phyloP scores from a whole-genome alignment of 495 filamentous ascomycete genomes.

The Aspergillus panamensis region DNA sequence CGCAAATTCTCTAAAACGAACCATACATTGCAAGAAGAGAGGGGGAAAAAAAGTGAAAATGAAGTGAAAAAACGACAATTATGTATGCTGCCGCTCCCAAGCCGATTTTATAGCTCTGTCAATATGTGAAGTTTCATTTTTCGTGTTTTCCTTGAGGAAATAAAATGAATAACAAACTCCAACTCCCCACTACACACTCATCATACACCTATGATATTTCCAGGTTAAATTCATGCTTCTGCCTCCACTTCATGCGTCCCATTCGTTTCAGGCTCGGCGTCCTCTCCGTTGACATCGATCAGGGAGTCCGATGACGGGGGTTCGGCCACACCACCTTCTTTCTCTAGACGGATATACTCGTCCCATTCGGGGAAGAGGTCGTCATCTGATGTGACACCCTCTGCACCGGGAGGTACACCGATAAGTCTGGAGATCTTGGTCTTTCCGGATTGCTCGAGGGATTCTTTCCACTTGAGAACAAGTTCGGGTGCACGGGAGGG shows the following conservation, averaged over 20 bases:
- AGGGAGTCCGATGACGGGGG: conserved; percentile 44
- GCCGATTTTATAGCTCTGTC: background rate
- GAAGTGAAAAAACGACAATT: conserved; percentile 5
- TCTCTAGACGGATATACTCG: conserved; percentile 78
- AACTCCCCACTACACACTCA: background rate
- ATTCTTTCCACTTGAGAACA: conserved; percentile 73
- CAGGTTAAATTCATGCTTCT: conserved; percentile 14
- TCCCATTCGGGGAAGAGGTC: conserved; percentile 97
- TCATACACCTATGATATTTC: background rate
- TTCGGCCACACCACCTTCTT: conserved; percentile 51
- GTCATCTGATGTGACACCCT: conserved; percentile 61
- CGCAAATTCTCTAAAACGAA: conserved; percentile 6
- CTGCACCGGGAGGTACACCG: conserved; percentile 66
- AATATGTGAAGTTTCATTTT: background rate
- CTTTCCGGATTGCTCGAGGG: conserved; percentile 75
- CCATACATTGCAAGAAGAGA: background rate
- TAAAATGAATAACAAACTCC: background rate
- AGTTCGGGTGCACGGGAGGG: conserved; percentile 69
- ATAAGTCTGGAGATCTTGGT: conserved; percentile 76
- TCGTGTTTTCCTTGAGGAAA: background rate
- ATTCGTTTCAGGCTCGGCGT: conserved; percentile 34
- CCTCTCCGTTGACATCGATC: conserved; percentile 46
- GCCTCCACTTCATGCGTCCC: conserved; percentile 34
- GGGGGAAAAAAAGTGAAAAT: background rate
- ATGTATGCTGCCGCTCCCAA: background rate